Percentiles rank a stretch among this genome's conserved stretches.
Conservation (phyloP, 306 rosid species). For the Luffa acutangula region DNA sequence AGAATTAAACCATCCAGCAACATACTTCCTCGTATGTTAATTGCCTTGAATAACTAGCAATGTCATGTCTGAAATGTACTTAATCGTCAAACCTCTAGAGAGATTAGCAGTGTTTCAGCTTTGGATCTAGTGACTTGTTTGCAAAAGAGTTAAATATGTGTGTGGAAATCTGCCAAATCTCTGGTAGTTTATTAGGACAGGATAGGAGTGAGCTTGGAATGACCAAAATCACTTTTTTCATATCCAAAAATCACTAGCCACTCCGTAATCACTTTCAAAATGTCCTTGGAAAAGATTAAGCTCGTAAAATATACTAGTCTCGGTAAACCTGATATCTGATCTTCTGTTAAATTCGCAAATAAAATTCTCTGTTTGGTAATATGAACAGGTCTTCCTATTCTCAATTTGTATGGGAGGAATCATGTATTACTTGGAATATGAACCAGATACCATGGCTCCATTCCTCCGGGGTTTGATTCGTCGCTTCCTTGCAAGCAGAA, state of each 20-base stretch:
- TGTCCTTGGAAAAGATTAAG: background rate
- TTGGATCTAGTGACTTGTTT: background rate
- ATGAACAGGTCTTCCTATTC: conserved; percentile 64
- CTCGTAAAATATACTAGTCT: background rate
- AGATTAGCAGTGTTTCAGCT: background rate
- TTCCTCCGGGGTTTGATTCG: conserved; percentile 82
- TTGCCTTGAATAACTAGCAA: background rate
- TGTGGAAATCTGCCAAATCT: background rate
- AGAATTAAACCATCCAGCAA: background rate
- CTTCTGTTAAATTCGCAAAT: background rate
- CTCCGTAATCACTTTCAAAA: too few species aligned
- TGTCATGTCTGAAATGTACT: background rate
- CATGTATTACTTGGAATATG: conserved; percentile 87
- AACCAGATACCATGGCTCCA: conserved; percentile 96
- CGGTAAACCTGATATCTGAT: background rate
- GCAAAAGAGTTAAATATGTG: background rate
- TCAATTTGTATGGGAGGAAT: conserved; percentile 90
- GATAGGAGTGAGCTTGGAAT: too few species aligned
- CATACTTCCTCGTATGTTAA: background rate
- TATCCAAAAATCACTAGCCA: too few species aligned
- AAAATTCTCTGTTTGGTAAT: conserved; percentile 2
- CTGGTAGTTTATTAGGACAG: background rate
- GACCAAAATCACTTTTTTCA: too few species aligned
- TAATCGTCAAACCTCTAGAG: background rate
- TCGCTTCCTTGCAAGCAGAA: conserved; percentile 93